Percentiles rank a stretch among this genome's conserved stretches.
These are phyloP conservation scores for Petunia axillaris DNA, from an alignment of 257 asterid species.

Conservation along the genomic window DNA sequence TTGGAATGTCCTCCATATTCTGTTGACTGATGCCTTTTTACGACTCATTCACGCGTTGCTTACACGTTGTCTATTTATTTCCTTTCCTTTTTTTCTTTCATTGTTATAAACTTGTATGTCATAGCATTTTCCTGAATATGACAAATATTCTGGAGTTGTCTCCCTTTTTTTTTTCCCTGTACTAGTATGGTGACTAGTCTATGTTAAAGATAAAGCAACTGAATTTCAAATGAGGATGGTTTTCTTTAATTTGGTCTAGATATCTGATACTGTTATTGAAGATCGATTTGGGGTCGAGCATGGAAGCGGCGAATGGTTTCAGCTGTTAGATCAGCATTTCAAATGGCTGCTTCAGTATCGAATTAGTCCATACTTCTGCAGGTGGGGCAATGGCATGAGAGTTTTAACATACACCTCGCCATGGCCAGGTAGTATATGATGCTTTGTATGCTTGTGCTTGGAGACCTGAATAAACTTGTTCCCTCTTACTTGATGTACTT, in stretches of 20 bases:
- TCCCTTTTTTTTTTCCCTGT: conserved; percentile 1
- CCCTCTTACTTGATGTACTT: conserved; percentile 1
- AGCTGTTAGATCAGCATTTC: conserved; percentile 87
- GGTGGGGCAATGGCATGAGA: conserved; percentile 97
- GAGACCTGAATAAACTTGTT: conserved; percentile 9
- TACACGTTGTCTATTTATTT: neutral
- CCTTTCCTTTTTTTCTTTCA: neutral
- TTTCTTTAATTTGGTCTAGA: conserved; percentile 62
- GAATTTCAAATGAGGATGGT: neutral
- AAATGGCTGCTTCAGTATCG: conserved; percentile 92
- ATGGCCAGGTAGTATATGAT: conserved; percentile 82
- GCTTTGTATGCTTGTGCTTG: neutral
- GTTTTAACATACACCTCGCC: conserved; percentile 97
- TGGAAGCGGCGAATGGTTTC: conserved; percentile 92
- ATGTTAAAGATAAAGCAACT: neutral
- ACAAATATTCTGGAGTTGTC: neutral
- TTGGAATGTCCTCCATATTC: conserved; percentile 10
- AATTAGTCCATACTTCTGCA: conserved; percentile 97
- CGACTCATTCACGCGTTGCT: neutral
- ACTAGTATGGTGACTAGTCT: neutral
- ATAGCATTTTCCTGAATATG: neutral
- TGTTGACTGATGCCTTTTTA: conserved; percentile 1
- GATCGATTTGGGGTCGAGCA: conserved; percentile 97
- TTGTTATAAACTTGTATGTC: conserved; percentile 6
- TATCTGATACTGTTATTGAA: conserved; percentile 97